A percentile compares a stretch with the other conserved stretches of the same genome.
Conservation (phyloP, 495 filamentous ascomycete species). For the Annulohypoxylon maeteangense region DNA sequence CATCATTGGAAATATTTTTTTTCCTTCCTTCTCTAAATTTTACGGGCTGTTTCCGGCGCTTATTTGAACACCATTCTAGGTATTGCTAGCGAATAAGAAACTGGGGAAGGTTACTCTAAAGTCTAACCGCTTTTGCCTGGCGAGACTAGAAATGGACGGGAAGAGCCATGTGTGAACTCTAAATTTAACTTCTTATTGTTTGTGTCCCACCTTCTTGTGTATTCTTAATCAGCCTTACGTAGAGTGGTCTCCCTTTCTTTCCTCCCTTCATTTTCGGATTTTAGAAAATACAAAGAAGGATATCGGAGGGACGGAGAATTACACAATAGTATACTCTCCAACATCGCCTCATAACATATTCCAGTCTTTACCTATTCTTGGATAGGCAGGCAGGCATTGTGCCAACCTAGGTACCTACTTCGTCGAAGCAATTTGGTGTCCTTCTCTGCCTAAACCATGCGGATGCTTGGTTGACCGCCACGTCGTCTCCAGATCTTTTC, state of each 20-base stretch:
- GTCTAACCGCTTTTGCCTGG: conserved; percentile 6
- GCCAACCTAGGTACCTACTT: too few relatives aligned
- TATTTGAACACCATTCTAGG: neutral
- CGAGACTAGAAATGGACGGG: neutral
- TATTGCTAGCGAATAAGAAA: neutral
- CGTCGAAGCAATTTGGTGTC: neutral
- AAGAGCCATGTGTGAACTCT: conserved; percentile 18
- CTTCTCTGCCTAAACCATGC: neutral
- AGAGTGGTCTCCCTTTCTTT: neutral
- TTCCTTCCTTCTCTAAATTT: neutral
- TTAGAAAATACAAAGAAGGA: neutral
- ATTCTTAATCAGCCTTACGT: neutral
- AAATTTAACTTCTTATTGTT: conserved; percentile 33
- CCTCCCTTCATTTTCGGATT: neutral
- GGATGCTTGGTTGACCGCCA: neutral
- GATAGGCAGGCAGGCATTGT: too few relatives aligned
- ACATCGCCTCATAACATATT: neutral
- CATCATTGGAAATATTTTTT: conserved; percentile 12
- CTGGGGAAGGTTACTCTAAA: neutral
- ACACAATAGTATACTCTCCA: neutral
- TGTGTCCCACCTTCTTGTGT: neutral
- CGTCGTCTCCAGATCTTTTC: neutral
- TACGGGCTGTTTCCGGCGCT: neutral
- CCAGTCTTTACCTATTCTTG: neutral
- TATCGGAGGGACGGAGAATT: too few relatives aligned